A percentile compares a stretch with the other conserved stretches of the same genome.
phyloP scores from a whole-genome alignment of 73 alveolate genomes.

The Blepharisma japonicum region DNA sequence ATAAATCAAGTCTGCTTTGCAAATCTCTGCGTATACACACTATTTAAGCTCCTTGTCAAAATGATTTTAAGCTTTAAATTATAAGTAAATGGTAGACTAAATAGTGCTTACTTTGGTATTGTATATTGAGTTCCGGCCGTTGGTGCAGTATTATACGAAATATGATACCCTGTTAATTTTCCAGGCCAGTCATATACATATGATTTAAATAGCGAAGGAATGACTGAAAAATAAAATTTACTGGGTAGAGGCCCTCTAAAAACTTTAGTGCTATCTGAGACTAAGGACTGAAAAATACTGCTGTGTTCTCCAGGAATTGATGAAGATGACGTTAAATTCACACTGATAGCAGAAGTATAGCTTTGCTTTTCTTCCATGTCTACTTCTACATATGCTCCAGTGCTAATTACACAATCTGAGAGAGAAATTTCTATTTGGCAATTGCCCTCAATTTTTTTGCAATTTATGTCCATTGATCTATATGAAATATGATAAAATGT shows the following conservation, averaged over 20 bases:
- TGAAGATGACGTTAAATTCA: constrained; percentile 8
- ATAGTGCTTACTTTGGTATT: background rate
- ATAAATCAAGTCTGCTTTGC: no score
- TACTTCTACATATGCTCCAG: background rate
- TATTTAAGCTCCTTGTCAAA: no score
- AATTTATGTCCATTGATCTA: background rate
- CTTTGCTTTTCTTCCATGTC: background rate
- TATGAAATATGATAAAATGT: background rate
- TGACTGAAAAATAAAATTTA: background rate
- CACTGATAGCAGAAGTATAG: constrained; percentile 8
- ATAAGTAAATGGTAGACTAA: no score
- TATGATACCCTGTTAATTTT: constrained; percentile 5
- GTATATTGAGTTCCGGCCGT: background rate
- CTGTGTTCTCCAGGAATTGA: constrained; percentile 14
- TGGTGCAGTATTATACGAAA: background rate
- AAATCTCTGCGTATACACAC: no score
- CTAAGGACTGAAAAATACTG: background rate
- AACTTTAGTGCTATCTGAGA: background rate
- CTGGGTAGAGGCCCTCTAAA: background rate
- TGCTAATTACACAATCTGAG: background rate
- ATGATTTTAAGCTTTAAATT: no score
- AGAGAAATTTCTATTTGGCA: background rate
- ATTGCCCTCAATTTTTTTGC: background rate
- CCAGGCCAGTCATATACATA: background rate
- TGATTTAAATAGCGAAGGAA: constrained; percentile 10